phyloP scores from a whole-genome alignment of 2,329 filamentous ascomycete species.

The Colletotrichum falcatum region DNA sequence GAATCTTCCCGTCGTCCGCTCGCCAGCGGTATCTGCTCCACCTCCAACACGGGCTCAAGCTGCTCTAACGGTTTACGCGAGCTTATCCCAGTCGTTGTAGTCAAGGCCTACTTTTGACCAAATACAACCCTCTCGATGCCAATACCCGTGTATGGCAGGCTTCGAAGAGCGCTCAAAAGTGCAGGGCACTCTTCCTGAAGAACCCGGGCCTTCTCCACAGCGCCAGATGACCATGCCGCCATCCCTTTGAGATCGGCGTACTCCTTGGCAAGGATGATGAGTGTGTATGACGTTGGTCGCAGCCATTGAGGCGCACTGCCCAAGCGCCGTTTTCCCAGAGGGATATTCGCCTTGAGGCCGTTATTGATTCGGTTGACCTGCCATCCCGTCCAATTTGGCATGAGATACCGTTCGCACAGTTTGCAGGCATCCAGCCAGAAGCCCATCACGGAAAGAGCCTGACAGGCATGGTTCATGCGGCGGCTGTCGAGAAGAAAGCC shows the following conservation, averaged over 20 bases:
- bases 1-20: not conserved
- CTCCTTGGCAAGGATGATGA: conserved; percentile 62
- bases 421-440: conserved; percentile 76
- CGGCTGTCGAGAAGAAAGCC: conserved; percentile 81
- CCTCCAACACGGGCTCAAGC: not conserved
- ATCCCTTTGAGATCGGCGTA: conserved; percentile 63
- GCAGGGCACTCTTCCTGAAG: conserved; percentile 56
- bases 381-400: conserved; percentile 85
- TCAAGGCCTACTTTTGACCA: not conserved
- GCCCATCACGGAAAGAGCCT: conserved; percentile 71
- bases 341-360: conserved; percentile 47
- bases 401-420: conserved; percentile 81
- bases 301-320: conserved; percentile 53
- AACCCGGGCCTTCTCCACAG: conserved; percentile 53
- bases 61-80: not conserved
- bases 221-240: conserved; percentile 61
- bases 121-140: conserved; percentile 45
- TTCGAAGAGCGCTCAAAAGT: conserved; percentile 55
- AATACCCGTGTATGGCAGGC: conserved; percentile 34
- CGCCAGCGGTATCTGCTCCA: not conserved
- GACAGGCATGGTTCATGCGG: conserved; percentile 85
- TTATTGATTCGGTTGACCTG: conserved; percentile 42
- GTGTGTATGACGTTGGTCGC: conserved; percentile 57
- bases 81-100: not conserved
- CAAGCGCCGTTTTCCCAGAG: conserved; percentile 54